Evolutionary conservation across 805 yeast species (phyloP).

Genomic region (Helenozyma baotianmanensis): DNA sequence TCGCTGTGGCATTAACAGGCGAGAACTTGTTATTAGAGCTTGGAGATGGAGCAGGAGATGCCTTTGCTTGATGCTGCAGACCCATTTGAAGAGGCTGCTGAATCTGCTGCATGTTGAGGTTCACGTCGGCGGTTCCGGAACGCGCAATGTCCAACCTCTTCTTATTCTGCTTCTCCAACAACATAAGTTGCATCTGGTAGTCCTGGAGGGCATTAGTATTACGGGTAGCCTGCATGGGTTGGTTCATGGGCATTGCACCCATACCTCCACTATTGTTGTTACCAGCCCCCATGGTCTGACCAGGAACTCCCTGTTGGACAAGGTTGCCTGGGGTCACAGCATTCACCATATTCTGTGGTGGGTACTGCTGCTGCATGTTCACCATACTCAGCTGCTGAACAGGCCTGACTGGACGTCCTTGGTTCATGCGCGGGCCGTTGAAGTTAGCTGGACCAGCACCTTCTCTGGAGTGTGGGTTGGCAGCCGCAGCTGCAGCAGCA

Average conservation of each 20-base stretch:
- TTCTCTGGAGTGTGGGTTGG: slow-evolving; percentile 1
- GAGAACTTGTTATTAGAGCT: slow-evolving; percentile 28
- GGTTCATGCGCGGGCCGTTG: slow-evolving; percentile 6
- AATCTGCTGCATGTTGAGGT: slow-evolving; percentile 5
- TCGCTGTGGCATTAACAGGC: slow-evolving; percentile 22
- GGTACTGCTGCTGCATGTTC: background rate
- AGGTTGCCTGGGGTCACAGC: background rate
- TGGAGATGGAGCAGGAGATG: slow-evolving; percentile 31
- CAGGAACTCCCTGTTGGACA: no score
- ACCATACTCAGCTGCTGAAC: slow-evolving; percentile 3
- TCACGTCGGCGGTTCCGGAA: slow-evolving; percentile 15
- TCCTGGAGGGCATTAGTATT: slow-evolving; percentile 65
- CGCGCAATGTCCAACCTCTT: slow-evolving; percentile 56
- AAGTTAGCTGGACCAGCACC: slow-evolving; percentile 6
- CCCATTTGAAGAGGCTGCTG: slow-evolving; percentile 12
- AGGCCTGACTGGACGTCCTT: slow-evolving; percentile 5
- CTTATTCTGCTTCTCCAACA: slow-evolving; percentile 72
- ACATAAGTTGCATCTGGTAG: slow-evolving; percentile 73
- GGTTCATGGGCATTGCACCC: slow-evolving; percentile 6
- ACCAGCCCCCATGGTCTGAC: background rate
- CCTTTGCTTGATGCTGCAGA: slow-evolving; percentile 12
- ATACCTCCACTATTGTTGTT: background rate
- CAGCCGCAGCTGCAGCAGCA: slow-evolving; percentile 7
- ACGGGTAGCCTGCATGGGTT: slow-evolving; percentile 15
- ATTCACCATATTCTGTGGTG: background rate